A percentile compares a stretch with the other conserved stretches of the same genome.
phyloP scores from a whole-genome alignment of 108 stramenopile genomes.

The Pseudonitzschia multiseries region DNA sequence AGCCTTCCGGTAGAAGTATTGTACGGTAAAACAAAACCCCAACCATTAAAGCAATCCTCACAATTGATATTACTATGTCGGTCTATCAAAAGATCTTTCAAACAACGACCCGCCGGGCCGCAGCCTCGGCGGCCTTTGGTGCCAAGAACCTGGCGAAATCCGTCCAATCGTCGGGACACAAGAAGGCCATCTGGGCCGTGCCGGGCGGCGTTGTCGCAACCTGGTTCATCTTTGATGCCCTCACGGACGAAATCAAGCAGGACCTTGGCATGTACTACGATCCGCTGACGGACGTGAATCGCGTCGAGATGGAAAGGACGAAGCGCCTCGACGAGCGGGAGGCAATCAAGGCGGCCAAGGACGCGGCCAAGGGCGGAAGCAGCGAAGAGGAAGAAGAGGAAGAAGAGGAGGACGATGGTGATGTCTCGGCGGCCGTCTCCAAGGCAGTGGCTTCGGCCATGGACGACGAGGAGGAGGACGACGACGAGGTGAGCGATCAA shows the following conservation, averaged over 20 bases:
- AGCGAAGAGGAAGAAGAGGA: constrained; percentile 15
- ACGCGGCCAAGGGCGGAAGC: background rate
- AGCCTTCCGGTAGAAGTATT: no score
- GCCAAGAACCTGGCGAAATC: constrained; percentile 2
- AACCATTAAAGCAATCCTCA: background rate
- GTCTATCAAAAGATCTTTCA: constrained; percentile 31
- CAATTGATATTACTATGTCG: no score
- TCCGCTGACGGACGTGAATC: constrained; percentile 31
- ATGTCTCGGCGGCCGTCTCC: background rate
- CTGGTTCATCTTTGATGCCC: constrained; percentile 40
- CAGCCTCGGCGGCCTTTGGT: constrained; percentile 6
- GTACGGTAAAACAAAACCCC: background rate
- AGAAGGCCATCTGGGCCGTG: constrained; percentile 25
- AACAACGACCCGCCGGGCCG: constrained; percentile 25
- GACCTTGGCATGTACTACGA: constrained; percentile 33
- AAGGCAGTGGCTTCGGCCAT: constrained; percentile 1
- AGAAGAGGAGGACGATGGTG: constrained; percentile 12
- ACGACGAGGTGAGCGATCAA: background rate
- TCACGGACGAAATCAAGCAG: constrained; percentile 34
- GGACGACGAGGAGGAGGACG: background rate
- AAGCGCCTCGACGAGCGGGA: constrained; percentile 29
- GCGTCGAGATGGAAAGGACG: constrained; percentile 32
- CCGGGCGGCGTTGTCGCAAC: constrained; percentile 24
- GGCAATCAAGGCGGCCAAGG: constrained; percentile 26
- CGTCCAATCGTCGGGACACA: background rate